Base-by-base conservation (phyloP, 1,284 basidiomycete genomes). In the Leccinum pallidistipes region DNA sequence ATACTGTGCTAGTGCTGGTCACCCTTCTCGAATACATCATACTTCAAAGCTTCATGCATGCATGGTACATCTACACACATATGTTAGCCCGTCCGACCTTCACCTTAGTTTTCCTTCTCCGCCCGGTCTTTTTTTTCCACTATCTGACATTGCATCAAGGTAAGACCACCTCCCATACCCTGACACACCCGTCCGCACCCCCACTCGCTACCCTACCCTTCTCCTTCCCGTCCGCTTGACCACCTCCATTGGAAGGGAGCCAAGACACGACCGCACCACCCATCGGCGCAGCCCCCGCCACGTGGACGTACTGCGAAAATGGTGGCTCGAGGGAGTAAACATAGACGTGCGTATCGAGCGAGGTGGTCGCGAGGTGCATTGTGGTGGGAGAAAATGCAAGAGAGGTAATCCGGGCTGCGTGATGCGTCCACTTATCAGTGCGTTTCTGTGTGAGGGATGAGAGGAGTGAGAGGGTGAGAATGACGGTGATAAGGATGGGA, bases 331-430 rank as follows among this genome's bases (percentile, higher is more conserved):
- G 86, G 67, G 88, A 89, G 89, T 94, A 98, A 45, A 98, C 78
- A 73, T 95, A 97, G 8, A 97, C 86, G 69, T 94, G 87, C 31
- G 95, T 97, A 74, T 99, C 97, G 40, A 97, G 82, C 9, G 94
- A 94, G 14, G 90, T 94, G 8, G 94, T 95, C 3, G 89, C 94
- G 62, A 92, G 86, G 68, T 95, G 69, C 1, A 73, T 74, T 31
- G 62, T 36, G 16, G 63, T 21, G 1, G 60, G 49, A 3, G 58
- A 59, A 58, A 74, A 98, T 1, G 85, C 79, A 14, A 98, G 82
- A 16, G 91, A 86, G 67, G 90, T 85, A 62, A 98, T 85, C 21
- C 94, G 87, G 1, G 86, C 93, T 3, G 88, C 84, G 77, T 99
- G 97, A 81, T 91, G 90, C 4, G 92, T 87, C 97, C 97, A 98